Percentiles rank a stretch among this genome's conserved stretches.
These are phyloP conservation scores for Rhododendron simsii DNA, from an alignment of 148 eudicot species.

Conservation along the genomic window DNA sequence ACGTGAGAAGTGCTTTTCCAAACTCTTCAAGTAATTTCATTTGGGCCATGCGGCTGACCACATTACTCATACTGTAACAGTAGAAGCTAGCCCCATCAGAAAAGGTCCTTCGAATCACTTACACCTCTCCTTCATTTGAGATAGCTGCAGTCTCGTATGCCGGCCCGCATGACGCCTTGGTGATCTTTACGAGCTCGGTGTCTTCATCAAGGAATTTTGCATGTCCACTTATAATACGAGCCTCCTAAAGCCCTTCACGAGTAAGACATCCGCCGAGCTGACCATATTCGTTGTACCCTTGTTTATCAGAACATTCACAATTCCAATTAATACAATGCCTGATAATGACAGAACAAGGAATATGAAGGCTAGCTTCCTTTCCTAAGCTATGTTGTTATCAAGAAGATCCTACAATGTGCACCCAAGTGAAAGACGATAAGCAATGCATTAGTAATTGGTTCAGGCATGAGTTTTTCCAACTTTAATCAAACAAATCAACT, in stretches of 20 bases:
- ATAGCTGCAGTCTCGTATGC: constrained; percentile 78
- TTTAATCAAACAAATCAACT: background rate
- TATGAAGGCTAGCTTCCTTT: background rate
- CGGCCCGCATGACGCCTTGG: constrained; percentile 80
- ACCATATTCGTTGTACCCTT: constrained; percentile 96
- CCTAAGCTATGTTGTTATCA: background rate
- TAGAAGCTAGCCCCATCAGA: too few relatives aligned
- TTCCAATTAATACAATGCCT: constrained; percentile 14
- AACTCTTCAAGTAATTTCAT: constrained; percentile 16
- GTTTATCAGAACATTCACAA: constrained; percentile 29
- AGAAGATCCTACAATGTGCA: background rate
- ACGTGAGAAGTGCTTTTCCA: constrained; percentile 3
- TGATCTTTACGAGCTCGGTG: constrained; percentile 83
- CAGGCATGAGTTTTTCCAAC: background rate
- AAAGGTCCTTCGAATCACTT: too few relatives aligned
- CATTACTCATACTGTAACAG: too few relatives aligned
- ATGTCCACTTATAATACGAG: constrained; percentile 66
- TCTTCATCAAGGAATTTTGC: constrained; percentile 87
- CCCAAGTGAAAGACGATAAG: background rate
- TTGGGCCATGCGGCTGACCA: constrained; percentile 26
- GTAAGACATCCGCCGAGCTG: constrained; percentile 96
- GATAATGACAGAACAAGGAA: background rate
- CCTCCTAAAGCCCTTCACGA: constrained; percentile 85
- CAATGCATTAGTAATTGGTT: background rate
- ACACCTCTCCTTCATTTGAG: too few relatives aligned